These are phyloP conservation scores for Mycena filopes DNA, from an alignment of 768 basidiomycete species.

Conservation along the genomic window DNA sequence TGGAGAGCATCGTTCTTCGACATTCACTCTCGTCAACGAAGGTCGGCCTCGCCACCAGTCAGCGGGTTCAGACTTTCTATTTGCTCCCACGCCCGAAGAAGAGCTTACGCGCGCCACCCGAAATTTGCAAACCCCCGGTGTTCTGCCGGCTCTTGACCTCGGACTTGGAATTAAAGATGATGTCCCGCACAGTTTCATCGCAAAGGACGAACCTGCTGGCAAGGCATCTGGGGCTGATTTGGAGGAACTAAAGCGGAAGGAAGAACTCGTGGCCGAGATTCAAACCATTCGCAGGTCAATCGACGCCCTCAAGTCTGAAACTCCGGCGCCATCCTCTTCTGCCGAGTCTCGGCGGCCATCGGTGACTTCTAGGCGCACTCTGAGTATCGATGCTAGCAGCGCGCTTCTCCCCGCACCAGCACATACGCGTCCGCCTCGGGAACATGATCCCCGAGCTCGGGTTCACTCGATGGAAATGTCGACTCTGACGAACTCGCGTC, in stretches of 20 bases:
- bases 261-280: slow-evolving; percentile 80
- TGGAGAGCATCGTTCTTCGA: slow-evolving; percentile 60
- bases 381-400: slow-evolving; percentile 72
- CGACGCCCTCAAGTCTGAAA: slow-evolving; percentile 77
- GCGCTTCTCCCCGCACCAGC: slow-evolving; percentile 58
- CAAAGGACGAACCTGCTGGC: slow-evolving; percentile 52
- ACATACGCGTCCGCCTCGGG: slow-evolving; percentile 78
- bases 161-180: slow-evolving; percentile 80
- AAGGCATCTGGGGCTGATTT: slow-evolving; percentile 55
- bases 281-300: slow-evolving; percentile 84
- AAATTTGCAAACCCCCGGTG: slow-evolving; percentile 62
- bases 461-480: slow-evolving; percentile 81
- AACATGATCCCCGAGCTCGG: slow-evolving; percentile 72
- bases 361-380: slow-evolving; percentile 71
- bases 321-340: slow-evolving; percentile 71
- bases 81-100: slow-evolving; percentile 69
- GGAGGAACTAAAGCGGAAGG: slow-evolving; percentile 73
- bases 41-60: slow-evolving; percentile 70
- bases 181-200: slow-evolving; percentile 77
- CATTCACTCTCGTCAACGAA: slow-evolving; percentile 61
- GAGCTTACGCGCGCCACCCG: slow-evolving; percentile 64
- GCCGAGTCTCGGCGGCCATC: slow-evolving; percentile 74
- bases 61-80: slow-evolving; percentile 79
- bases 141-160: slow-evolving; percentile 78
- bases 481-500: slow-evolving; percentile 53